Conservation (phyloP, 129 eudicot species). For the Flaveria trinervia region DNA sequence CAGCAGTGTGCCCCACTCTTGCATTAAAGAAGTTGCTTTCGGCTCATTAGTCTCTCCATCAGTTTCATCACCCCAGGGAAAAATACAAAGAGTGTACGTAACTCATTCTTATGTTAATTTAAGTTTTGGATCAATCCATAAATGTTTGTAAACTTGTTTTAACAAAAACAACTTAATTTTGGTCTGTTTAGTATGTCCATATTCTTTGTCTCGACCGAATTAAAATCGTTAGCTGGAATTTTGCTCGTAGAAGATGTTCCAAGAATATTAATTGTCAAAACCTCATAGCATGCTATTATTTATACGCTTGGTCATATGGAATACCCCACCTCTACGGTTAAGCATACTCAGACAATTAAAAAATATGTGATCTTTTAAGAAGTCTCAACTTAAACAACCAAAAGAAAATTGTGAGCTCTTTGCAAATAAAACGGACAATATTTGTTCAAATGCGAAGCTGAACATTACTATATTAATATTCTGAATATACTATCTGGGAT, state of each 20-base stretch:
- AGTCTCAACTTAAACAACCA: too few species aligned
- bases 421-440: too few species aligned
- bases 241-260: background rate
- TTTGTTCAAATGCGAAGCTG: too few species aligned
- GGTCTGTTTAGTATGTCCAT: slow-evolving; percentile 11
- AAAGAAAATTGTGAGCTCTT: too few species aligned
- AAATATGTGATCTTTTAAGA: too few species aligned
- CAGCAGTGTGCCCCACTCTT: slow-evolving; percentile 42
- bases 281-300: background rate
- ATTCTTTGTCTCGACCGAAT: slow-evolving; percentile 1
- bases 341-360: too few species aligned
- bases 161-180: background rate
- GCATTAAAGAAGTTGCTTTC: slow-evolving; percentile 49
- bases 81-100: slow-evolving; percentile 31
- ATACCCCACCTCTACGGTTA: too few species aligned
- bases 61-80: slow-evolving; percentile 27
- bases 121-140: slow-evolving; percentile 24
- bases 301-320: too few species aligned
- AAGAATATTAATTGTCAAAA: background rate
- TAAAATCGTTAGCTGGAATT: background rate
- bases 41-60: slow-evolving; percentile 44
- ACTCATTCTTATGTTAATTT: slow-evolving; percentile 1
- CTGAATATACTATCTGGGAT: too few species aligned
- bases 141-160: background rate
- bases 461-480: too few species aligned